These are phyloP conservation scores for Corchorus capsularis DNA, from an alignment of 345 rosid species.

Conservation along the genomic window DNA sequence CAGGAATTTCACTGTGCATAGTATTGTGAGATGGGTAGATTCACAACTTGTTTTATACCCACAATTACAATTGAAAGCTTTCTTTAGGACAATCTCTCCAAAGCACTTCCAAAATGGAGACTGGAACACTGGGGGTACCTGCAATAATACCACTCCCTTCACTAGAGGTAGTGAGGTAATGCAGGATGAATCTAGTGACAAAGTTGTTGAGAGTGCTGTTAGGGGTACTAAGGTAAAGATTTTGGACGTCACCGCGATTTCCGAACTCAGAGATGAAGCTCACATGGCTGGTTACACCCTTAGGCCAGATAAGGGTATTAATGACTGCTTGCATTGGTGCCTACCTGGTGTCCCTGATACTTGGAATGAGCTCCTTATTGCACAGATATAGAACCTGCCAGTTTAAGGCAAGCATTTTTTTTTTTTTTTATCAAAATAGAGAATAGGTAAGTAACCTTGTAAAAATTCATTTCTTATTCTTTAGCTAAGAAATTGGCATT, in stretches of 20 bases:
- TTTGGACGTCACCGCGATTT: slow-evolving; percentile 70
- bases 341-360: slow-evolving; percentile 78
- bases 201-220: slow-evolving; percentile 55
- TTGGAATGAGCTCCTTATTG: slow-evolving; percentile 67
- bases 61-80: slow-evolving; percentile 41
- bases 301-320: slow-evolving; percentile 42
- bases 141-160: slow-evolving; percentile 62
- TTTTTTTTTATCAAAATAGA: too few species aligned
- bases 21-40: slow-evolving; percentile 62
- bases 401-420: too few species aligned
- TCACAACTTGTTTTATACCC: slow-evolving; percentile 57
- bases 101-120: slow-evolving; percentile 50
- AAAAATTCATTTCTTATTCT: too few species aligned
- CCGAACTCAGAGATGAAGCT: slow-evolving; percentile 73
- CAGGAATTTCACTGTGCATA: slow-evolving; percentile 57
- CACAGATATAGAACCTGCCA: too few species aligned
- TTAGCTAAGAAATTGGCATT: too few species aligned
- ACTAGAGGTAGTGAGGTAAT: slow-evolving; percentile 48
- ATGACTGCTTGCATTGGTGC: slow-evolving; percentile 46
- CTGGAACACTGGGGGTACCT: background rate
- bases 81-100: slow-evolving; percentile 77
- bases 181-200: slow-evolving; percentile 53
- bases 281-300: slow-evolving; percentile 36
- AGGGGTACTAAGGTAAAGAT: slow-evolving; percentile 61
- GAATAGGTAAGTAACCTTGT: too few species aligned